Conservation (phyloP, 2,329 filamentous ascomycete genomes). For the Pestalotiopsis sp. region DNA sequence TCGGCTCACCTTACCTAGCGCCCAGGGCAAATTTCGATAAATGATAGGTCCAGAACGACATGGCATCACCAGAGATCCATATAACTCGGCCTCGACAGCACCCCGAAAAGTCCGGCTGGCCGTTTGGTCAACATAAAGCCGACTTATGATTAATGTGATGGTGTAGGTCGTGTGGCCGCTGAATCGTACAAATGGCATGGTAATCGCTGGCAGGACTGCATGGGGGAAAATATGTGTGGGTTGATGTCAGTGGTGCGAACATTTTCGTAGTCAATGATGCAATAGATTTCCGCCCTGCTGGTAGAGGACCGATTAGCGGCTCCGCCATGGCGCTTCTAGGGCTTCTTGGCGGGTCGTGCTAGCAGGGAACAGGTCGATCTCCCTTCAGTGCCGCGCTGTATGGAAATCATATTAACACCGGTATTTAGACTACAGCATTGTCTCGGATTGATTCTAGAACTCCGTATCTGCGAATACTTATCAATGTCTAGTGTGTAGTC, state of each 20-base stretch:
- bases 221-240: neutral
- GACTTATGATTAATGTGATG: neutral
- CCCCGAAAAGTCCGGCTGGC: neutral
- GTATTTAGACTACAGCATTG: neutral
- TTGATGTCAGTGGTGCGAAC: slow-evolving; percentile 1
- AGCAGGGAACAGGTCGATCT: neutral
- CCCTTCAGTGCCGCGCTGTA: neutral
- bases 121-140: neutral
- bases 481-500: no score
- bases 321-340: neutral
- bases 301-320: neutral
- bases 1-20: neutral
- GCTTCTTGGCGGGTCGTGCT: neutral
- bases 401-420: neutral
- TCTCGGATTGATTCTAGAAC: neutral
- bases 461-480: neutral
- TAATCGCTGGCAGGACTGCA: neutral
- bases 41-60: neutral
- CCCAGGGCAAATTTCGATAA: neutral
- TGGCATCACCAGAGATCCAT: neutral
- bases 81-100: slow-evolving; percentile 1
- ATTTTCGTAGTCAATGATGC: slow-evolving; percentile 1
- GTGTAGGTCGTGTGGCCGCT: neutral
- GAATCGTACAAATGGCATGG: neutral
- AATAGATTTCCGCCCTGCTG: neutral